Evolutionary conservation across 371 early-diverging fungal species (phyloP).

Genomic region (Rhizomucor pusillus): DNA sequence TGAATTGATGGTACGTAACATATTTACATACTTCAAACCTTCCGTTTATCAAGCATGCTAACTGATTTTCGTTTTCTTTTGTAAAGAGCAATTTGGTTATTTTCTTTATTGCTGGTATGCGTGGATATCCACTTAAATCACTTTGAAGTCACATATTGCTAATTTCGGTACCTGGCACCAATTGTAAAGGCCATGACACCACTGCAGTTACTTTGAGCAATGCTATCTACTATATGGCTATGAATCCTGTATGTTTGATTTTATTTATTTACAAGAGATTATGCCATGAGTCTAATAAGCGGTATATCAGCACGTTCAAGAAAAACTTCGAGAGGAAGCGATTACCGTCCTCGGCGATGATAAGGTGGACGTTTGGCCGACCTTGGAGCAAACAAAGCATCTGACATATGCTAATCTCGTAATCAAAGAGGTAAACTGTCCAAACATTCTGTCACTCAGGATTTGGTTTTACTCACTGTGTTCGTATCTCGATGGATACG

Average conservation of each 20-base stretch:
- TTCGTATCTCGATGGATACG: too few species aligned
- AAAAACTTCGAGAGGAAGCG: slow-evolving; percentile 26
- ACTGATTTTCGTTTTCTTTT: slow-evolving; percentile 10
- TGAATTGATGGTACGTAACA: slow-evolving; percentile 18
- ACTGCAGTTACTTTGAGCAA: slow-evolving; percentile 26
- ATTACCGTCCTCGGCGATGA: slow-evolving; percentile 27
- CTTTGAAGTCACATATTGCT: too few species aligned
- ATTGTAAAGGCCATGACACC: slow-evolving; percentile 24
- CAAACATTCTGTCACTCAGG: background rate
- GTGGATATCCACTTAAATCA: too few species aligned
- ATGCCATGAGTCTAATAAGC: background rate
- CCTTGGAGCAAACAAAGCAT: slow-evolving; percentile 36
- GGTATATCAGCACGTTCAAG: slow-evolving; percentile 25
- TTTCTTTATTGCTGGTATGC: slow-evolving; percentile 47
- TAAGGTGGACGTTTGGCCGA: slow-evolving; percentile 29
- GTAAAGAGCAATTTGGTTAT: slow-evolving; percentile 49
- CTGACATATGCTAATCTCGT: slow-evolving; percentile 40
- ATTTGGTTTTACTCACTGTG: too few species aligned
- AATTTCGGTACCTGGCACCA: background rate
- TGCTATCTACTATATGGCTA: slow-evolving; percentile 30
- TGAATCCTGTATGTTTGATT: slow-evolving; percentile 10
- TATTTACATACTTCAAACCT: too few species aligned
- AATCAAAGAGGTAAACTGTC: slow-evolving; percentile 21
- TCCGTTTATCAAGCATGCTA: background rate
- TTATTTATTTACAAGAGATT: too few species aligned